phyloP scores from a whole-genome alignment of 352 stramenopile genomes.

The Phytophthora ohioensis region DNA sequence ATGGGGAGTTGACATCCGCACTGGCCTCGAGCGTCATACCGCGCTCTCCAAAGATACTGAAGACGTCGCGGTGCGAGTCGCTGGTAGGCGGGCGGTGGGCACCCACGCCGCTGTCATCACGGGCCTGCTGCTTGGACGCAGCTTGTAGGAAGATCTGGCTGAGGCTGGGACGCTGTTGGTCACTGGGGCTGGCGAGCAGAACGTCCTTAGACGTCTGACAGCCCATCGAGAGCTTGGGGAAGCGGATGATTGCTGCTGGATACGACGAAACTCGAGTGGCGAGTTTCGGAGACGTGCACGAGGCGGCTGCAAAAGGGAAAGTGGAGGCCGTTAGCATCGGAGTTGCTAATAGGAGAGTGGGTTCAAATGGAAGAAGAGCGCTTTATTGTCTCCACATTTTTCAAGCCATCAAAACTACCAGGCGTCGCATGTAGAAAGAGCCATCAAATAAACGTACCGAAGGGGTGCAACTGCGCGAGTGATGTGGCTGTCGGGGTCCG shows the following conservation, averaged over 20 bases:
- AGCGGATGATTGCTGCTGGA: conserved; percentile 40
- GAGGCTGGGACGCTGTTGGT: conserved; percentile 51
- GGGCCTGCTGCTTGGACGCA: conserved; percentile 52
- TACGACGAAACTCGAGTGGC: conserved; percentile 25
- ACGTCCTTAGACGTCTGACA: conserved; percentile 72
- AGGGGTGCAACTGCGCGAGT: conserved; percentile 15
- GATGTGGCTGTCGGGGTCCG: conserved; percentile 1
- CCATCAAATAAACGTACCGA: conserved; percentile 28
- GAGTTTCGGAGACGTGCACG: conserved; percentile 37
- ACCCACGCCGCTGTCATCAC: conserved; percentile 36
- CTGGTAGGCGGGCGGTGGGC: conserved; percentile 26
- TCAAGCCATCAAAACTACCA: conserved; percentile 5
- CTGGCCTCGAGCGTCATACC: conserved; percentile 73
- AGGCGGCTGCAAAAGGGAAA: conserved; percentile 15
- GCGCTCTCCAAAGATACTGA: conserved; percentile 86
- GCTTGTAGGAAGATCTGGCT: conserved; percentile 62
- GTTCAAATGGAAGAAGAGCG: conserved; percentile 16
- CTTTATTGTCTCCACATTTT: conserved; percentile 20
- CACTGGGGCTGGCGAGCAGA: conserved; percentile 37
- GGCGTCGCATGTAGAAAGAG: conserved; percentile 12
- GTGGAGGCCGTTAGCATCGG: conserved; percentile 2
- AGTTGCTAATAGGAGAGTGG: conserved; percentile 4
- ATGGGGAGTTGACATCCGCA: conserved; percentile 22
- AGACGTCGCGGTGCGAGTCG: conserved; percentile 79
- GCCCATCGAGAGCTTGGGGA: conserved; percentile 57